These are phyloP conservation scores for Arctostaphylos glauca DNA, from an alignment of 148 eudicot species.

Conservation along the genomic window DNA sequence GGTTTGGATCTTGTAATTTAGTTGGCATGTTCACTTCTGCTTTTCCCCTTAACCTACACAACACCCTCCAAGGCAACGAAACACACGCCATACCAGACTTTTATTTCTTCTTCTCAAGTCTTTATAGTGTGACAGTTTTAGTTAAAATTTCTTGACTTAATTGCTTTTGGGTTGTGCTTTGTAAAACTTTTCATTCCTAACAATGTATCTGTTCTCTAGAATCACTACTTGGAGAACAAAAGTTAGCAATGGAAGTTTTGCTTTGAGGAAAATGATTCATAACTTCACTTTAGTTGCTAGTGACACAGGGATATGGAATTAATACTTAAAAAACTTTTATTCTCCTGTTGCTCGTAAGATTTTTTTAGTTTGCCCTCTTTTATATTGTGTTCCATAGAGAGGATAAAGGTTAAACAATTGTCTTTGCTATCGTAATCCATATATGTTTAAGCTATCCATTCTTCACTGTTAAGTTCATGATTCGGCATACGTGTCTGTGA, in stretches of 20 bases:
- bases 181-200: neutral
- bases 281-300: neutral
- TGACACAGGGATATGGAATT: neutral
- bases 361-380: neutral
- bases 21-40: neutral
- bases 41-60: neutral
- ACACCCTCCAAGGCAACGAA: neutral
- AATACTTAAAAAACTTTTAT: neutral
- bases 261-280: neutral
- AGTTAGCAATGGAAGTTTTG: neutral
- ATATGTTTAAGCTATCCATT: neutral
- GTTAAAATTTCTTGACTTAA: neutral
- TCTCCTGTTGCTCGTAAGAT: neutral
- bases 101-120: constrained; percentile 1
- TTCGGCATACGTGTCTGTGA: too few relatives aligned
- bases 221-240: neutral
- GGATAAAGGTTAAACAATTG: neutral
- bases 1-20: neutral
- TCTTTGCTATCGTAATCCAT: neutral
- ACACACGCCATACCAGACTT: neutral
- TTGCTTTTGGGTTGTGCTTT: neutral
- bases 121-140: neutral
- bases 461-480: neutral
- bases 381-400: neutral
- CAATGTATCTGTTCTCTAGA: neutral